Conservation (phyloP, 768 basidiomycete genomes). For the Hygrophoropsis aurantiaca region DNA sequence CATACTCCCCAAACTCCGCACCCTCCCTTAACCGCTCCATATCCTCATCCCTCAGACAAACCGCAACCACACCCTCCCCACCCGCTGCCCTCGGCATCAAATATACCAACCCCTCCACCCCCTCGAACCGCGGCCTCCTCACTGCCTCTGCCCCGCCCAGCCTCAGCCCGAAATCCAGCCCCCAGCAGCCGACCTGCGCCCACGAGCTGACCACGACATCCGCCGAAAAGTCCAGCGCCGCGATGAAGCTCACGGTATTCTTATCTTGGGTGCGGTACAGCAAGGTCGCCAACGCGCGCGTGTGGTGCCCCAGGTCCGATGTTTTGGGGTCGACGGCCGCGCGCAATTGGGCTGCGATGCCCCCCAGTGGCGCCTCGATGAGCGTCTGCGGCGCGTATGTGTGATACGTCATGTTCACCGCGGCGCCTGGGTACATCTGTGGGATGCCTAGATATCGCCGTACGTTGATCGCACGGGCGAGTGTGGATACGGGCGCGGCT, state of each 20-base stretch:
- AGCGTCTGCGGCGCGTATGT: conserved; percentile 2
- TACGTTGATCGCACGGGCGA: conserved; percentile 8
- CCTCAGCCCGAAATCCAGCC: conserved; percentile 6
- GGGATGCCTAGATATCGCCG: conserved; percentile 10
- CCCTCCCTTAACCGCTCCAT: too few species aligned
- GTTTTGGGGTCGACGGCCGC: conserved; percentile 3
- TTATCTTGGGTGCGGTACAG: conserved; percentile 8
- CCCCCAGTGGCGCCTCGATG: conserved; percentile 1
- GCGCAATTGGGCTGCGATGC: conserved; percentile 2
- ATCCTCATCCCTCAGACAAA: too few species aligned
- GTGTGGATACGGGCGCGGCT: not conserved
- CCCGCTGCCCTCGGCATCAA: too few species aligned
- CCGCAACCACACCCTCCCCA: too few species aligned
- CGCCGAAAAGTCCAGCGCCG: not conserved
- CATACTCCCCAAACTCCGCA: too few species aligned
- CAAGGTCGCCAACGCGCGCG: conserved; percentile 6
- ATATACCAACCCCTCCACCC: not conserved
- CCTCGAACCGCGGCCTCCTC: not conserved
- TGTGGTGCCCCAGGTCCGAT: conserved; percentile 1
- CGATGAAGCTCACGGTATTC: conserved; percentile 1
- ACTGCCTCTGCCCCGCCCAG: conserved; percentile 3
- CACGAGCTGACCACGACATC: conserved; percentile 11
- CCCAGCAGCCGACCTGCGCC: conserved; percentile 6
- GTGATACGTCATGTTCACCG: conserved; percentile 6
- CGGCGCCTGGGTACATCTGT: conserved; percentile 5